phyloP scores from a whole-genome alignment of 768 basidiomycete species.

The Lyophyllum semitale region DNA sequence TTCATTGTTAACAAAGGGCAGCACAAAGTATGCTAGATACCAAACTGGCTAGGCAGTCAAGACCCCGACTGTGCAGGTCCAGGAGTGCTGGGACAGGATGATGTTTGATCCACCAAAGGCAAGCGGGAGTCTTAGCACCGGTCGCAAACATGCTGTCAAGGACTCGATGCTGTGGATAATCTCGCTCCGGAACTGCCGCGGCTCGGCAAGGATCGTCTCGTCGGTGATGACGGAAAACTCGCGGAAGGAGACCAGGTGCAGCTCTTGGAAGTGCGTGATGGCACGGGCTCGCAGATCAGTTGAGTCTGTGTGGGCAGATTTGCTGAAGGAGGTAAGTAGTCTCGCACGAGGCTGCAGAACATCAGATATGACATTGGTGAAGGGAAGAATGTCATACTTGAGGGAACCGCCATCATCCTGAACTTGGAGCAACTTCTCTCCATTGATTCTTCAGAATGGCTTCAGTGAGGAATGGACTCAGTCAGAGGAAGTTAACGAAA shows the following conservation, averaged over 20 bases:
- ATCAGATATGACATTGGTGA: not conserved
- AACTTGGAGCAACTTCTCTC: constrained; percentile 85
- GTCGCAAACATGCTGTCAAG: too few relatives aligned
- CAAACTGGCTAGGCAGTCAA: too few relatives aligned
- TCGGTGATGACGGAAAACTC: constrained; percentile 97
- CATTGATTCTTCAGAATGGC: constrained; percentile 98
- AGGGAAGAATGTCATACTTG: constrained; percentile 53
- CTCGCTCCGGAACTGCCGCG: constrained; percentile 82
- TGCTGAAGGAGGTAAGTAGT: constrained; percentile 93
- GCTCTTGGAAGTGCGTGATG: constrained; percentile 96
- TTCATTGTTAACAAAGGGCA: too few relatives aligned
- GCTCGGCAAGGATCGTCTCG: constrained; percentile 87
- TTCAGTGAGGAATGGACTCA: constrained; percentile 27
- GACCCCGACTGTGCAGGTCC: too few relatives aligned
- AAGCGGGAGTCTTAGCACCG: too few relatives aligned
- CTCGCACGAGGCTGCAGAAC: constrained; percentile 82
- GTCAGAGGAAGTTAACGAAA: not conserved
- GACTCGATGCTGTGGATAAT: constrained; percentile 91
- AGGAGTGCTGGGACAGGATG: too few relatives aligned
- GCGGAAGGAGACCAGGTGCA: constrained; percentile 94
- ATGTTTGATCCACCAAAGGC: too few relatives aligned
- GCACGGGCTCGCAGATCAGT: constrained; percentile 86
- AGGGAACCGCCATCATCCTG: constrained; percentile 98
- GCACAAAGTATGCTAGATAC: too few relatives aligned
- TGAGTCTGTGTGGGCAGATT: constrained; percentile 91